Evolutionary conservation across 2,329 filamentous ascomycete genomes (phyloP).

Genomic region (Fusarium equiseti): DNA sequence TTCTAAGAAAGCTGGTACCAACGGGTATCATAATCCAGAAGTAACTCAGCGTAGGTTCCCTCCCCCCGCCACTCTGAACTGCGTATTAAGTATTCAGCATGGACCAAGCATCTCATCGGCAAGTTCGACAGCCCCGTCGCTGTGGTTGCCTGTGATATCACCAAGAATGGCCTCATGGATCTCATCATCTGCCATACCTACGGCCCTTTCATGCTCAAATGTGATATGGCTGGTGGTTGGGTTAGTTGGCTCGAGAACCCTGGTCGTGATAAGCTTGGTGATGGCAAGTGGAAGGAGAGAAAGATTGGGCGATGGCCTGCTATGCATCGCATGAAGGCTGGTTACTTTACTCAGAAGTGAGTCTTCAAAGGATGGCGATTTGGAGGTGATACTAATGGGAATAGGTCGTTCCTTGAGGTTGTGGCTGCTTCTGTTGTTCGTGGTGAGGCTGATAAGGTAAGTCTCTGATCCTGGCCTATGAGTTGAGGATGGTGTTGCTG

Average conservation of each 20-base stretch:
- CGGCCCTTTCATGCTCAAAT: not conserved
- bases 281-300: not conserved
- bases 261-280: not conserved
- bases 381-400: too few relatives aligned
- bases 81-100: not conserved
- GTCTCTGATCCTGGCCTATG: not conserved
- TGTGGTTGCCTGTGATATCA: not conserved
- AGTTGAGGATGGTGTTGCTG: not conserved
- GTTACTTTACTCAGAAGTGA: slow-evolving; percentile 1
- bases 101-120: slow-evolving; percentile 1
- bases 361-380: too few relatives aligned
- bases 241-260: slow-evolving; percentile 2
- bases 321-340: slow-evolving; percentile 5
- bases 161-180: slow-evolving; percentile 6
- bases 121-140: slow-evolving; percentile 3
- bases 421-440: not conserved
- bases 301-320: slow-evolving; percentile 5
- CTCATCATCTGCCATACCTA: not conserved
- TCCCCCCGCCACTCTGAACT: accelerated
- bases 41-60: not conserved
- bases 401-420: not conserved
- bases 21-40: not conserved
- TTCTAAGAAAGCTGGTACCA: not conserved
- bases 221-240: slow-evolving; percentile 2
- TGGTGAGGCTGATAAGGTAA: slow-evolving; percentile 1